Base-by-base conservation (phyloP, 768 basidiomycete species). In the Collybia sp. region DNA sequence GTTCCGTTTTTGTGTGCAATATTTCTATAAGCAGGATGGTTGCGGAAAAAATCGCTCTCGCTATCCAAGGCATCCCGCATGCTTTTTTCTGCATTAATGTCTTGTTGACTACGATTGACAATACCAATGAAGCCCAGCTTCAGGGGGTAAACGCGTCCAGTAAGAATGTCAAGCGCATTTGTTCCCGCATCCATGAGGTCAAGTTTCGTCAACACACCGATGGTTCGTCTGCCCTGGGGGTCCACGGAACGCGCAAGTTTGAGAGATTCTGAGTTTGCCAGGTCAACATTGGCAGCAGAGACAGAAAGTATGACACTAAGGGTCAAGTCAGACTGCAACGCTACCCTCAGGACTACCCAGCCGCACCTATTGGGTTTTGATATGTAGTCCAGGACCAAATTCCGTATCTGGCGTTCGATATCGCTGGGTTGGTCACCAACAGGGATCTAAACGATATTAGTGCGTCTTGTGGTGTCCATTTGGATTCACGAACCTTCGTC, bases 111-210 rank as follows among this genome's bases (percentile, higher is more conserved):
- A 46, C 96, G 85, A 60, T 96, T 96, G 47, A 99, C 96, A 11
- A 98, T 88, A 15, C 96, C 96, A 53, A 98, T 94, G 66, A 99
- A 99, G 38, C 96, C 96, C 10, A 99, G 79, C 64, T 97, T 98
- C 51, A 99, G 80, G 30, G 96, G 96, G 66, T 99, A 99, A 37
- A 97, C 89, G 48, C 95, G 87, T 34, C 96, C 96, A 0, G 92
- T 97, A 32, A 98, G 78, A 53, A 98, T 85, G 65, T 99, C 95
- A 31, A 94, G 70, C 16, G 96, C 96, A 63, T 99, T 97, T 31
- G 96, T 99, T 20, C 96, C 96, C 5, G 94, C 94, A 58, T 98
- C 96, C 96, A 99, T 99, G 39, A 99, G 77, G 68, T 99, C 96
- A 30, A 98, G 80, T 66, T 99, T 99, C 12, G 95, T 95, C 42